Base-by-base conservation (phyloP, 2,329 filamentous ascomycete species). In the Botrytis squamosa region DNA sequence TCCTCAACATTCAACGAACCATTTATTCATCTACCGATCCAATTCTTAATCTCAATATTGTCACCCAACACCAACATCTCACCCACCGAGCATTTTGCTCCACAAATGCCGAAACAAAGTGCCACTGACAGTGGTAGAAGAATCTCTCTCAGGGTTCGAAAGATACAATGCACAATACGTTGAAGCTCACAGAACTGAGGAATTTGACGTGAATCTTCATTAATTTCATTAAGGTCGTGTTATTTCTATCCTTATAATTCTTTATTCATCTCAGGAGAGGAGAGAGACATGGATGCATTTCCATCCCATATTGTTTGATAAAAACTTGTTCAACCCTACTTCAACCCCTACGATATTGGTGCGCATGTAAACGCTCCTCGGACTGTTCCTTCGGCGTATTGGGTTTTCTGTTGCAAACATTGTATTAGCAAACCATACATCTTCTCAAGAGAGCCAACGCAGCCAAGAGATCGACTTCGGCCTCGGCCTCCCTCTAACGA, bases 361-460 rank as follows among this genome's bases (percentile, higher is more conserved):
- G 70, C 70, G 44, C 70, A 72, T 33, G 70, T 72, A 60, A 72
- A 72, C 22, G 70, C 57, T 2, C 70, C 70, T 46, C 70, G 36
- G 9, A 72, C 70, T 46, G 57, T 72, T 46, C 60, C 60, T 25
- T 64, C 60, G 10, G 60, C 40, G 42, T 65, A 72, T 65, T 72
- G 70, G 7, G 57, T 60, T 62, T 52, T 72, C 70, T 72, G 38
- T 33, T 42, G 25, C 25, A 29, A 6, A 55, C n/a, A 29, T 29
- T 70, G 57, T 25, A 5, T 46, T 63, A 73, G 46, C 33, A 38
- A 40, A 29, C 25, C 52, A 18, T 8, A 29, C n/a, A 55, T 29
- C 25, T 29, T 55, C 12, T 55, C 12, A 55, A 29, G 52, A 55
- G n/a, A 55, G 29, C 14, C 14, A 29, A 25, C n/a, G 12, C n/a